A percentile compares a stretch with the other conserved stretches of the same genome.
Conservation (phyloP, 495 filamentous ascomycete genomes). For the Aspergillus saccharolyticus region DNA sequence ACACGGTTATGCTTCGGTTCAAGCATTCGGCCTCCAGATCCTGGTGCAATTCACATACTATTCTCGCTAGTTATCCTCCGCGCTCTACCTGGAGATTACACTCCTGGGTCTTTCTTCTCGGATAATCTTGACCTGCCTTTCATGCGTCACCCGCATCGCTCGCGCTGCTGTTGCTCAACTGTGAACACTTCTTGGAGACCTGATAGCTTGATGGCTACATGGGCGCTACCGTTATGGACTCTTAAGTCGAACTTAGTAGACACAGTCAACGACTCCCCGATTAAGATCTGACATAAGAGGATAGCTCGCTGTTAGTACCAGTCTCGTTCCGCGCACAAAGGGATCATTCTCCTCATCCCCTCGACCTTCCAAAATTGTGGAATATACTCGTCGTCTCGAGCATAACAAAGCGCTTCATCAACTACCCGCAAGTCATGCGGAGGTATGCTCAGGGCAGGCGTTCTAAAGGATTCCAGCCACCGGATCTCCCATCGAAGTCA, state of each 20-base stretch:
- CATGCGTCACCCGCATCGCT: constrained; percentile 26
- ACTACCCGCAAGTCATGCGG: constrained; percentile 33
- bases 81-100: constrained; percentile 45
- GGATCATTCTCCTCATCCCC: constrained; percentile 38
- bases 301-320: constrained; percentile 34
- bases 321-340: constrained; percentile 42
- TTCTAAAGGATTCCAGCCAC: neutral
- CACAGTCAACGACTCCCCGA: constrained; percentile 44
- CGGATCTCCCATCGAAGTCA: neutral
- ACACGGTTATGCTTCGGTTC: too few species aligned
- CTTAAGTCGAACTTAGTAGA: constrained; percentile 29
- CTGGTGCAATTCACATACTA: neutral
- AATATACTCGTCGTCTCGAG: too few species aligned
- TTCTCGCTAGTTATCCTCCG: constrained; percentile 38
- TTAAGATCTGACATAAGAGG: constrained; percentile 33
- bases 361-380: too few species aligned
- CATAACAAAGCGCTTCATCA: constrained; percentile 17
- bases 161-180: constrained; percentile 19
- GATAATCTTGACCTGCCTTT: constrained; percentile 30
- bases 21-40: too few species aligned
- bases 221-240: neutral
- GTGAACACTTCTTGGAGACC: neutral
- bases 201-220: neutral
- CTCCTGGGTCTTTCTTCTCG: constrained; percentile 28
- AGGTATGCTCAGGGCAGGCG: neutral